These are phyloP conservation scores for Pisolithus albus DNA, from an alignment of 768 basidiomycete species.

Conservation along the genomic window DNA sequence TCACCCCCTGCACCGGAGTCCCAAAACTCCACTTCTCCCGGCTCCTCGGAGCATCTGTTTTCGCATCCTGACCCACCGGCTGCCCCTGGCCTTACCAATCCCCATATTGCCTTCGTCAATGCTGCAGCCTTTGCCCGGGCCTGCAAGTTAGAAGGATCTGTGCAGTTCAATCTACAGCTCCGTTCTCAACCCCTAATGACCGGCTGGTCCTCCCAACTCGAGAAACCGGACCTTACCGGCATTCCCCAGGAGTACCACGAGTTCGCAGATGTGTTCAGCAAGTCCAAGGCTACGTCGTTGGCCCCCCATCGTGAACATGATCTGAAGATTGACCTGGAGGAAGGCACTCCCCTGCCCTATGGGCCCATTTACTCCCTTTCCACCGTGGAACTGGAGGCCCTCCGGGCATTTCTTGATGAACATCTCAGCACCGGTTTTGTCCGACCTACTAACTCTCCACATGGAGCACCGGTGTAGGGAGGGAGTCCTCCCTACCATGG, in stretches of 20 bases:
- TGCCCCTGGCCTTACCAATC: background rate
- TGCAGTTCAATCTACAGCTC: background rate
- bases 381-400: conserved; percentile 23
- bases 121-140: background rate
- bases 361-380: background rate
- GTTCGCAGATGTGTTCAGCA: conserved; percentile 12
- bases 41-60: too few relatives aligned
- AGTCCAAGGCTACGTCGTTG: background rate
- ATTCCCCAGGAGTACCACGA: conserved; percentile 6
- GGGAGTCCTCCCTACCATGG: too few relatives aligned
- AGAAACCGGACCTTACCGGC: too few relatives aligned
- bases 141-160: background rate
- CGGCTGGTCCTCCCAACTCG: background rate
- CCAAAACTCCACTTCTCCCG: too few relatives aligned
- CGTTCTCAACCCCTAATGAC: too few relatives aligned
- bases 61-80: background rate
- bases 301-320: background rate
- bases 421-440: conserved; percentile 18
- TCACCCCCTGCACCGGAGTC: too few relatives aligned
- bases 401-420: conserved; percentile 30
- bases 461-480: background rate
- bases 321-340: background rate
- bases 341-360: background rate
- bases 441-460: background rate
- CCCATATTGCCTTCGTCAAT: background rate